A percentile compares a stretch with the other conserved stretches of the same genome.
phyloP scores from a whole-genome alignment of 345 rosid species.

The Cardamine resedifolia region DNA sequence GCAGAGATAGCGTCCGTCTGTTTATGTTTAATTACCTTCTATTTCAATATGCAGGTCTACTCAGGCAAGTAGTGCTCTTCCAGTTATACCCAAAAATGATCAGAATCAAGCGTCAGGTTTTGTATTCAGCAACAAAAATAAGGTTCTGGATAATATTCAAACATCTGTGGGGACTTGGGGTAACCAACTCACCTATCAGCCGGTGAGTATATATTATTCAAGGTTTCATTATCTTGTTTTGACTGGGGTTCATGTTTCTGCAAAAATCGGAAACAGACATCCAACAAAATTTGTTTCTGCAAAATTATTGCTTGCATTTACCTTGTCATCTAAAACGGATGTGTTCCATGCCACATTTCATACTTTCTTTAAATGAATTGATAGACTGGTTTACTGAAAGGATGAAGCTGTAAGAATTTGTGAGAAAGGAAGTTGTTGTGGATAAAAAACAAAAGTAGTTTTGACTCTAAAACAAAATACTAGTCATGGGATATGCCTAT shows the following conservation, averaged over 20 bases:
- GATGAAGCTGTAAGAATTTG: neutral
- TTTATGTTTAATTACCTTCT: constrained; percentile 19
- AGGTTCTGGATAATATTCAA: constrained; percentile 60
- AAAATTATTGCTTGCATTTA: neutral
- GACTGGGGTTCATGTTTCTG: constrained; percentile 8
- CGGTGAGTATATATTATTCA: constrained; percentile 50
- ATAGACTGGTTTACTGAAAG: constrained; percentile 1
- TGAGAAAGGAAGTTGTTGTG: neutral
- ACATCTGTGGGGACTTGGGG: constrained; percentile 75
- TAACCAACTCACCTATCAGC: constrained; percentile 61
- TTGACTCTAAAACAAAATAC: constrained; percentile 9
- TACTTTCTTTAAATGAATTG: neutral
- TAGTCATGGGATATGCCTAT: neutral
- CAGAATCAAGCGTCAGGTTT: constrained; percentile 49
- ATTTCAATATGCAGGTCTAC: constrained; percentile 47
- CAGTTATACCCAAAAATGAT: constrained; percentile 45
- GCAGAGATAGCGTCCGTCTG: neutral
- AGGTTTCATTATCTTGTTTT: constrained; percentile 2
- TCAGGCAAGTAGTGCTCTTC: constrained; percentile 43
- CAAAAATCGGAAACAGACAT: no score
- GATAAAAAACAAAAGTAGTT: neutral
- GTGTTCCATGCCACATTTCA: constrained; percentile 7
- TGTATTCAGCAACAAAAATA: constrained; percentile 57
- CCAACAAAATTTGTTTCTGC: no score
- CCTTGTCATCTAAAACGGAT: neutral